Base-by-base conservation (phyloP, 2,329 filamentous ascomycete species). In the Dactylellina leptospora region DNA sequence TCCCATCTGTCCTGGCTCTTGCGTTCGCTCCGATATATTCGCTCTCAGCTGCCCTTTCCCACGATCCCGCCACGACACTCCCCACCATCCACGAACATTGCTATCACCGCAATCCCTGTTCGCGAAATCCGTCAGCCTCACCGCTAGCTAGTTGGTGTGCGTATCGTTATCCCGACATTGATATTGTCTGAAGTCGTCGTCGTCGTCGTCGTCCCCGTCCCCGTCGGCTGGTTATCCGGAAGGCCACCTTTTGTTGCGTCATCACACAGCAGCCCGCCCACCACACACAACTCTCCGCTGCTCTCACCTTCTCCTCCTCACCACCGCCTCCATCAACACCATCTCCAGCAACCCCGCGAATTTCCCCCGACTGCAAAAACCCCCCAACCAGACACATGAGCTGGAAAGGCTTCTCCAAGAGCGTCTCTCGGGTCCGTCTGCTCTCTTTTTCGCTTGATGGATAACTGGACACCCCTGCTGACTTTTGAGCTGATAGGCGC, bases 361-460 rank as follows among this genome's bases (percentile, higher is more conserved):
- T 61, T 59, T 28, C 44, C 40, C 51, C 47, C 40, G 6, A 42
- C 33, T 44, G 30, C 38, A 38, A 44, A 11, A 54, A 40, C n/a
- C 45, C 60, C 27, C 28, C 53, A 10, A 48, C 30, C 47, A 36
- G 36, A 50, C 63, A 78, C 79, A 97, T 99, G 95, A 97, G 93
- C 86, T 93, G 96, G 85, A 96, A 95, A 82, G 95, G 95, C 78
- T 91, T 99, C 78, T 88, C 90, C 80, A 97, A 97, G 85, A 90
- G 90, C 83, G 84, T 96, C 79, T 86, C 87, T 74, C 87, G 95
- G 82, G 93, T 93, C 85, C 80, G 88, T 78, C 45, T 28, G 13
- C 44, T 25, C 75, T 27, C 68, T 48, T 60, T 38, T 33, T 38
- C 28, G 38, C 56, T 40, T 20, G 16, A 11, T 33, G 28, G 16